Evolutionary conservation across 352 stramenopile genomes (phyloP).

Genomic region (Globisporangium alternatum): DNA sequence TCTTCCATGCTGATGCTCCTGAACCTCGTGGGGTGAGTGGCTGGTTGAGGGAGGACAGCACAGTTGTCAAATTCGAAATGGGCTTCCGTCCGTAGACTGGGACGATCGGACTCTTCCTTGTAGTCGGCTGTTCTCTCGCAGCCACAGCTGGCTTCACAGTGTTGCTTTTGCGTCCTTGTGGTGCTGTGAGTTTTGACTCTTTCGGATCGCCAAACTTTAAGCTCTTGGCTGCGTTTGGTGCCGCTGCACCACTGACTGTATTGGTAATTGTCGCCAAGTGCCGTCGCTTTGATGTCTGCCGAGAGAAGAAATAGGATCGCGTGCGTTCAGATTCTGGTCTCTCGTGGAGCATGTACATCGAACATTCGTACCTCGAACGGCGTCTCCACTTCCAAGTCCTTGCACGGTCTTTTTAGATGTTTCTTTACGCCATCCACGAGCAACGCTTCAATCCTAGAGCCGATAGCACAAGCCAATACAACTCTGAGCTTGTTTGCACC

Average conservation of each 20-base stretch:
- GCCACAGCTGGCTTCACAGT: background rate
- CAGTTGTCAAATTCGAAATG: constrained; percentile 12
- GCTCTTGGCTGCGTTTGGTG: constrained; percentile 23
- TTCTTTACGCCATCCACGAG: constrained; percentile 58
- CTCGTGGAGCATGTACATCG: background rate
- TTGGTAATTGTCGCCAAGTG: constrained; percentile 67
- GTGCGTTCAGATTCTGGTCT: background rate
- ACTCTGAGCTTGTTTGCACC: background rate
- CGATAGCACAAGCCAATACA: background rate
- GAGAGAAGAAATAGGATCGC: background rate
- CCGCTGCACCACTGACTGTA: constrained; percentile 23
- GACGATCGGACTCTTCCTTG: constrained; percentile 12
- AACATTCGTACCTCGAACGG: constrained; percentile 30
- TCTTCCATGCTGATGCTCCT: background rate
- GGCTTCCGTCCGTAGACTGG: background rate
- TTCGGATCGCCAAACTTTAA: constrained; percentile 23
- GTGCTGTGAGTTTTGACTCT: constrained; percentile 6
- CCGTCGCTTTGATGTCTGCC: constrained; percentile 38
- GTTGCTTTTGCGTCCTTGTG: background rate
- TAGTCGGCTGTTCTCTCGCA: background rate
- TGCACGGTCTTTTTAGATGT: constrained; percentile 50
- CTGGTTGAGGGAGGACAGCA: constrained; percentile 11
- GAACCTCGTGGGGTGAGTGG: background rate
- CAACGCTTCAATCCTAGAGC: constrained; percentile 36
- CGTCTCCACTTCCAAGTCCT: constrained; percentile 26